Conservation (phyloP, 306 rosid genomes). For the Pachyrhizus erosus region DNA sequence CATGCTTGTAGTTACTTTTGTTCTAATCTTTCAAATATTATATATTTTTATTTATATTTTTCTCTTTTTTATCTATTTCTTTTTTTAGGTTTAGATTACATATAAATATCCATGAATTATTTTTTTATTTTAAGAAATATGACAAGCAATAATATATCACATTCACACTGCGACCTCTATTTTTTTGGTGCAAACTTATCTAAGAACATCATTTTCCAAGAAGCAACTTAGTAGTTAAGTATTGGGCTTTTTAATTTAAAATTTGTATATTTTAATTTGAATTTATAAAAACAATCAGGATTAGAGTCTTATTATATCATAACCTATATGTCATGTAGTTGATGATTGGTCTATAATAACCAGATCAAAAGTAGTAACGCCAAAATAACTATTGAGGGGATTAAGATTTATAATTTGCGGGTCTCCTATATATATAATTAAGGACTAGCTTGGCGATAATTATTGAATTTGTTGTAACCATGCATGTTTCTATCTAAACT, state of each 20-base stretch:
- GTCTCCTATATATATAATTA: not conserved
- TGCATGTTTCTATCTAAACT: not conserved
- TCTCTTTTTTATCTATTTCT: no score
- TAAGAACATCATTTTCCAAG: not conserved
- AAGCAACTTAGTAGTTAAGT: not conserved
- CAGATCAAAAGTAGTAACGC: not conserved
- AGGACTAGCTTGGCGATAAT: not conserved
- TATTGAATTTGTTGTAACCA: not conserved
- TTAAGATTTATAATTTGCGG: not conserved
- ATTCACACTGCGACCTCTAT: not conserved
- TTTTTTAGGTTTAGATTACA: not conserved
- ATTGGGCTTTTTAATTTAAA: not conserved
- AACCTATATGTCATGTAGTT: not conserved
- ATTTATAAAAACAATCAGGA: not conserved
- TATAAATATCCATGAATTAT: not conserved
- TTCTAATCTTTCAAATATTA: not conserved
- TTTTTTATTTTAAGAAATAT: not conserved
- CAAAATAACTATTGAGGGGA: not conserved
- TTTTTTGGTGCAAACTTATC: not conserved
- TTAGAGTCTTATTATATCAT: not conserved
- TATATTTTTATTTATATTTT: no score
- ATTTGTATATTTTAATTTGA: not conserved
- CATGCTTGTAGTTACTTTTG: no score
- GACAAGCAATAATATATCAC: not conserved
- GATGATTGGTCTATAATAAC: constrained; percentile 1